Base-by-base conservation (phyloP, 2,329 filamentous ascomycete species). In the Aspergillus sp. region DNA sequence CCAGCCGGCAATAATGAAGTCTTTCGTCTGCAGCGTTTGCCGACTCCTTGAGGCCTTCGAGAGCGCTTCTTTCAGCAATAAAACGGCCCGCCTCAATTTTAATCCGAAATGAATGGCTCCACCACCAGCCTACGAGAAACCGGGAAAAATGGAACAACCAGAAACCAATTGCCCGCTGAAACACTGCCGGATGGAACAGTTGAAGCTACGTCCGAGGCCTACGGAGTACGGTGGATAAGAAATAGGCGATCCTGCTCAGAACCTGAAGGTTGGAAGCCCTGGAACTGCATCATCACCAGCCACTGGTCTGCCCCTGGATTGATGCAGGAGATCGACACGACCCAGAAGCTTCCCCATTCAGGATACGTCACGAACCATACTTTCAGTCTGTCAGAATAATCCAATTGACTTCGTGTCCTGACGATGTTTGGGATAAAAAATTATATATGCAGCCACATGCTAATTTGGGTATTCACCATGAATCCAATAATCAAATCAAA, bases 41-140 rank as follows among this genome's bases (percentile, higher is more conserved):
- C n/a, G 35, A 7, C 52, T 47, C 31, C 43, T 46, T 47, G 51
- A 47, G 31, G 19, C 19, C 19, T 35, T 37, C 35, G 24, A 14
- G 41, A 31, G 31, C 40, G 54, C 40, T 50, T 51, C 47, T 56
- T 47, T 47, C 44, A 6, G 24, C 49, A 35, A 37, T 43, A 23
- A 54, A 60, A 55, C 57, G 59, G 61, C 48, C 45, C 66, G 69
- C 59, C 62, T 59, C 47, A 70, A 68, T n/a, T 19, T 67, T 70
- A 15, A 50, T 65, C 70, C 70, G 69, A 66, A 59, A 68, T 68
- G 62, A 64, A 40, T 31, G 35, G 61, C 31, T 62, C 66, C 63
- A 63, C 66, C 56, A 12, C 19, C 52, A 47, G 45, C 43, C 41
- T 40, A 58, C 33, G 23, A 23, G 31, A 19, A 43, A 15, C 19